Evolutionary conservation across 805 yeast genomes (phyloP).

Genomic region (Saccharomyces jurei): DNA sequence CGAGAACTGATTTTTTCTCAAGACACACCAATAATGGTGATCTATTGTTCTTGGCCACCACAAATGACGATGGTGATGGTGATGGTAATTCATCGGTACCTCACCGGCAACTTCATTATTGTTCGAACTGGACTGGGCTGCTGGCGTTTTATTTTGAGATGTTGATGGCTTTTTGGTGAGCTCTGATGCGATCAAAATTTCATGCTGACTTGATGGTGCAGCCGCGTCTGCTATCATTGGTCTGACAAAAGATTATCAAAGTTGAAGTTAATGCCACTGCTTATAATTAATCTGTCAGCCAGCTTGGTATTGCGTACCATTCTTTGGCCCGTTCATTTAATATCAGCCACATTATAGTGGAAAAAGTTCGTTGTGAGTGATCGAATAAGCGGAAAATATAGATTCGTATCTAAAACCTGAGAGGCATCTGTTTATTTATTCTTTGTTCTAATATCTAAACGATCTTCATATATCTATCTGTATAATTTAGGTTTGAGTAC

Average conservation of each 20-base stretch:
- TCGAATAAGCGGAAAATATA: not conserved
- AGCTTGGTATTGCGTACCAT: not conserved
- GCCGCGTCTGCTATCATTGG: not conserved
- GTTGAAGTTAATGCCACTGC: not conserved
- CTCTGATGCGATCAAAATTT: not conserved
- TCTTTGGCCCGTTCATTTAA: not conserved
- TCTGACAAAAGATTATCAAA: not conserved
- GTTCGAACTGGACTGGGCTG: not conserved
- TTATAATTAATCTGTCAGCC: not conserved
- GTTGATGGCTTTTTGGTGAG: not conserved
- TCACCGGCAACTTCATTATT: not conserved
- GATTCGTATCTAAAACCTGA: not conserved
- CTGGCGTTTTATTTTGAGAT: not conserved
- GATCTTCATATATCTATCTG: not conserved
- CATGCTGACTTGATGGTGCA: not conserved
- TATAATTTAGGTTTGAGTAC: not conserved
- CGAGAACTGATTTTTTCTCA: conserved; percentile 18
- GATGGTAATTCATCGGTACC: not conserved
- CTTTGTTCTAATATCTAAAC: not conserved
- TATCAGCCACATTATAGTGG: not conserved
- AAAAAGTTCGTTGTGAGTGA: not conserved
- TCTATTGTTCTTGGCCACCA: not conserved
- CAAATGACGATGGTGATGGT: not conserved
- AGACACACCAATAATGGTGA: conserved; percentile 17
- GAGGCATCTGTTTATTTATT: not conserved